Evolutionary conservation across 139 green algal genomes (phyloP).

Genomic region (Chlamydomonas sphaeroides): DNA sequence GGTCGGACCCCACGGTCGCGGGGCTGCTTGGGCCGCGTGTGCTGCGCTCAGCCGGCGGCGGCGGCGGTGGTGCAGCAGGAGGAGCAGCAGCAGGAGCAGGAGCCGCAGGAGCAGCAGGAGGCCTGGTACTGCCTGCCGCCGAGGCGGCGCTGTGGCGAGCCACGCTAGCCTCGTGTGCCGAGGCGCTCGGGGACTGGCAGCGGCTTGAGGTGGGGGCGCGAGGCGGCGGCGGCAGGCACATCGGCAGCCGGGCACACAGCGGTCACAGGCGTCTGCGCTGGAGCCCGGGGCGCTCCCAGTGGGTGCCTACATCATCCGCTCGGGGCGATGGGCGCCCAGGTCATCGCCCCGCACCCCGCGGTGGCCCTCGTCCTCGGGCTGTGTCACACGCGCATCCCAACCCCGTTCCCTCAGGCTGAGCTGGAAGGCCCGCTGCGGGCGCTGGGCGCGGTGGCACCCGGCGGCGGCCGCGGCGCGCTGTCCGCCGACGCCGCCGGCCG

Average conservation of each 20-base stretch:
- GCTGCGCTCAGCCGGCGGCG: not conserved
- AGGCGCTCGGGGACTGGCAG: slow-evolving; percentile 26
- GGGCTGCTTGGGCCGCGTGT: not conserved
- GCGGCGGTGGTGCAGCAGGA: too few relatives aligned
- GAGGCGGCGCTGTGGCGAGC: slow-evolving; percentile 13
- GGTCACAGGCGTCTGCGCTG: too few relatives aligned
- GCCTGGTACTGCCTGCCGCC: not conserved
- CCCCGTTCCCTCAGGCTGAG: not conserved
- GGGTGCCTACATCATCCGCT: too few relatives aligned
- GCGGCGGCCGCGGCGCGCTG: not conserved
- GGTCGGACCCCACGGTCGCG: not conserved
- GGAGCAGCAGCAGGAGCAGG: too few relatives aligned
- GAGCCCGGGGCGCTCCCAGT: too few relatives aligned
- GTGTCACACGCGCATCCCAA: too few relatives aligned
- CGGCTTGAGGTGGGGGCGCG: slow-evolving; percentile 10
- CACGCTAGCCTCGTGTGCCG: slow-evolving; percentile 3
- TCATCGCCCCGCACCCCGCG: too few relatives aligned
- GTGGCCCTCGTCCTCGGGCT: too few relatives aligned
- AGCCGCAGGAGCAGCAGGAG: not conserved
- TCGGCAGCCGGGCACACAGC: too few relatives aligned
- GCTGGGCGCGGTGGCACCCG: not conserved
- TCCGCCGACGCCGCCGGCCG: not conserved
- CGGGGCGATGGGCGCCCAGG: too few relatives aligned
- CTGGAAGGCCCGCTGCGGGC: not conserved
- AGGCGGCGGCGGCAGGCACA: too few relatives aligned